Base-by-base conservation (phyloP, 805 yeast species). In the Wickerhamomyces pijperi region DNA sequence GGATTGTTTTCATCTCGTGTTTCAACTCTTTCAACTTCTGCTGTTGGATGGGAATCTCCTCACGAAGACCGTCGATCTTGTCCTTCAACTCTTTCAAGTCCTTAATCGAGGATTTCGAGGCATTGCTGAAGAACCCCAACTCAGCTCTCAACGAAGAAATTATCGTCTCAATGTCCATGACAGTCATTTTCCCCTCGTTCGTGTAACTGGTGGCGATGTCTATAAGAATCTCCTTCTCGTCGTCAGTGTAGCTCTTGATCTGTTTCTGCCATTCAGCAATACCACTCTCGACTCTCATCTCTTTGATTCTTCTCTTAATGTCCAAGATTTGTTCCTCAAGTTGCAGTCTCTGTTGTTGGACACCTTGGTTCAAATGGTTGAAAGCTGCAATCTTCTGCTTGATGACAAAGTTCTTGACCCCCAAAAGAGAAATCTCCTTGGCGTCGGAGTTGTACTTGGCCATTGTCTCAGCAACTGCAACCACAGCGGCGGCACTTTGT, bases 71-170 rank as follows among this genome's bases (percentile, higher is more conserved):
- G 9, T 34, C 43, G 9, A 63, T 37, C 19, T 51, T 51, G 2
- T 33, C 39, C 31, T 53, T 59, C 8, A 56, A 49, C 37, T 44
- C 46, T 34, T 58, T 59, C 36, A 66, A 45, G 18, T 58, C 55
- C 3, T 54, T 54, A 16, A 65, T 47, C 0, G 68, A 59, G 1
- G 70, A 61, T 32, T 55, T 60, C 39, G 66, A 65, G 34, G 62
- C 57, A 36, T 63, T 60, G 3, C 55, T 54, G 19, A 60, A 37
- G 41, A 59, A 49, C 14, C 53, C 48, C 28, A 66, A 45, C 38
- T 71, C 80, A 16, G 74, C 72, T 36, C 69, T 68, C 19, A 76
- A 56, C 28, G 63, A 57, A 19, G 60, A 60, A 23, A 76, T 65
- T 36, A 59, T 61, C 12, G 59, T 65, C 25, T 58, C 43, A 9